Evolutionary conservation across 345 rosid genomes (phyloP).

Genomic region (Geranium rotundifolium): DNA sequence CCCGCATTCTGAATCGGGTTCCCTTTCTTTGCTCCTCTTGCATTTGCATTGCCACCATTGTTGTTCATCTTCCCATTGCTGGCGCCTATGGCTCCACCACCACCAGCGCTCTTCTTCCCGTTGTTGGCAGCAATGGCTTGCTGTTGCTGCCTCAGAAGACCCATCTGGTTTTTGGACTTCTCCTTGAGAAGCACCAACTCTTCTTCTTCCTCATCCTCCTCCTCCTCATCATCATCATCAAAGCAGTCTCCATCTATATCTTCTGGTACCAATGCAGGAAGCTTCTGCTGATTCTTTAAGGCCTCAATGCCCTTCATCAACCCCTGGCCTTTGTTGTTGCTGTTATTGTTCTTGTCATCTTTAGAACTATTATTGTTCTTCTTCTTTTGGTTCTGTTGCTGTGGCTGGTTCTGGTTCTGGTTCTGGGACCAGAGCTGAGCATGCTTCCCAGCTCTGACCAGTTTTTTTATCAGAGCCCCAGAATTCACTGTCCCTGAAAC

Average conservation of each 20-base stretch:
- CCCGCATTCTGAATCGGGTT: slow-evolving; percentile 21
- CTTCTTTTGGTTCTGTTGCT: slow-evolving; percentile 7
- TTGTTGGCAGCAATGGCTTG: slow-evolving; percentile 21
- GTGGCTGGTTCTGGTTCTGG: slow-evolving; percentile 32
- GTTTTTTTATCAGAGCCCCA: slow-evolving; percentile 55
- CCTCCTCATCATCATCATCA: slow-evolving; percentile 26
- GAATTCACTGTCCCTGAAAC: slow-evolving; percentile 58
- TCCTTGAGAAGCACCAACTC: slow-evolving; percentile 24
- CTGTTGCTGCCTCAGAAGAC: neutral
- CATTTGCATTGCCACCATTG: slow-evolving; percentile 15
- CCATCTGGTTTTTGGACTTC: slow-evolving; percentile 10
- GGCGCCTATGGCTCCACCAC: slow-evolving; percentile 9
- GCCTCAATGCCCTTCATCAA: slow-evolving; percentile 18
- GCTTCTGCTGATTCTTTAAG: slow-evolving; percentile 36
- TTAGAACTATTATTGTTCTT: slow-evolving; percentile 15
- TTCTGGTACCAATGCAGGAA: slow-evolving; percentile 20
- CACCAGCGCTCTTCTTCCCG: slow-evolving; percentile 26
- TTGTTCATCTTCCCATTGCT: slow-evolving; percentile 23
- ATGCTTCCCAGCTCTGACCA: slow-evolving; percentile 57
- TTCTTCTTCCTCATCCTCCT: slow-evolving; percentile 20
- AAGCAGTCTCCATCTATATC: slow-evolving; percentile 26
- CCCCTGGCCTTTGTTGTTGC: slow-evolving; percentile 32
- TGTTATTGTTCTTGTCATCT: slow-evolving; percentile 23
- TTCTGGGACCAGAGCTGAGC: slow-evolving; percentile 69
- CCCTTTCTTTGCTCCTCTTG: slow-evolving; percentile 6